Evolutionary conservation across 1,284 basidiomycete genomes (phyloP).

Genomic region (Bondarzewia mesenterica): DNA sequence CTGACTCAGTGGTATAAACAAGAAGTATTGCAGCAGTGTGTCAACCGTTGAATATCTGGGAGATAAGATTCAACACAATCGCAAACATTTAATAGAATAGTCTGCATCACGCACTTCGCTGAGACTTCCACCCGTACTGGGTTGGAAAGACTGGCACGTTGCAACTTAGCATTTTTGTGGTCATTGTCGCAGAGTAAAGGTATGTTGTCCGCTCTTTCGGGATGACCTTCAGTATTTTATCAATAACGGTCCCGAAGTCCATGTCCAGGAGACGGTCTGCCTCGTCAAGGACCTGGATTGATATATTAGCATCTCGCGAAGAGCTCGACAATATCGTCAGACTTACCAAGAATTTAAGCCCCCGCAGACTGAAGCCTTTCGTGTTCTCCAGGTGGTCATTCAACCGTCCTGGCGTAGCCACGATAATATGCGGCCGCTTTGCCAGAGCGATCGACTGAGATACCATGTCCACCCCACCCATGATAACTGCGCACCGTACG

Average conservation of each 20-base stretch:
- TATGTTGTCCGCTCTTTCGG: slow-evolving; percentile 94
- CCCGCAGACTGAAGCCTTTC: slow-evolving; percentile 90
- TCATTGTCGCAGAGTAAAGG: slow-evolving; percentile 99
- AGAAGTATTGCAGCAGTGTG: slow-evolving; percentile 92
- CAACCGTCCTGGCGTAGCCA: slow-evolving; percentile 95
- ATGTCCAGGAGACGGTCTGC: slow-evolving; percentile 95
- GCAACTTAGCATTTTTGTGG: slow-evolving; percentile 95
- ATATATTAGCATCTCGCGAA: too few relatives aligned
- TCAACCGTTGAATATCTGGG: slow-evolving; percentile 93
- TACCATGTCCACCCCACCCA: slow-evolving; percentile 95
- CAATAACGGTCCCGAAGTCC: slow-evolving; percentile 96
- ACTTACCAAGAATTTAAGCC: slow-evolving; percentile 83
- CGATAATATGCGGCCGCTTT: slow-evolving; percentile 90
- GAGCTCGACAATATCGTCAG: too few relatives aligned
- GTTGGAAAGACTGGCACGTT: slow-evolving; percentile 91
- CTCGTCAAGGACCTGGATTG: slow-evolving; percentile 91
- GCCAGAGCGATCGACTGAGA: slow-evolving; percentile 90
- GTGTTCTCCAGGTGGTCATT: slow-evolving; percentile 97
- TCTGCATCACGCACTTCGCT: slow-evolving; percentile 67
- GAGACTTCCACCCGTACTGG: slow-evolving; percentile 94
- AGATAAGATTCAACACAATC: slow-evolving; percentile 6
- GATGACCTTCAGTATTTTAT: slow-evolving; percentile 94
- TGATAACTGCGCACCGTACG: slow-evolving; percentile 85
- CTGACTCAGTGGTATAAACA: slow-evolving; percentile 87
- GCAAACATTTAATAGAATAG: neutral